These are phyloP conservation scores for Raddia guianensis DNA, from an alignment of 176 grass and related monocot species.

Conservation along the genomic window DNA sequence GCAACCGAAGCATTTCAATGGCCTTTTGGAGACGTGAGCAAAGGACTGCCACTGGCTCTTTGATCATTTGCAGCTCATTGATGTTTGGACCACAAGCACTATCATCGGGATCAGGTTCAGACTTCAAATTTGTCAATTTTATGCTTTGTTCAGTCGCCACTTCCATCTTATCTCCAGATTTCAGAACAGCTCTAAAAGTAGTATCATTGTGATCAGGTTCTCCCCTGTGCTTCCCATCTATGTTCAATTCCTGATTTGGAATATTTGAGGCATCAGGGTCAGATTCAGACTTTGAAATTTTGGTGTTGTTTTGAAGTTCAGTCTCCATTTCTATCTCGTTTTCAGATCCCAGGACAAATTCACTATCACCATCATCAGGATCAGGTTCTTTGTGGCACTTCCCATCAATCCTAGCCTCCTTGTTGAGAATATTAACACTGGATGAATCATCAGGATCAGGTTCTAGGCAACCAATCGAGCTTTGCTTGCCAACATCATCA, in stretches of 20 bases:
- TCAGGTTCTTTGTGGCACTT: slow-evolving; percentile 37
- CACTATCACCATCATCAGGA: slow-evolving; percentile 42
- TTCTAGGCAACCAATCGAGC: slow-evolving; percentile 30
- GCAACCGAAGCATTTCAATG: slow-evolving; percentile 61
- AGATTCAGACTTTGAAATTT: slow-evolving; percentile 38
- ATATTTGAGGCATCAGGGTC: slow-evolving; percentile 50
- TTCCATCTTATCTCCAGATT: slow-evolving; percentile 39
- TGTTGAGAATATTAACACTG: slow-evolving; percentile 38
- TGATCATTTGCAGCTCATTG: slow-evolving; percentile 67
- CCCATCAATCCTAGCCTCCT: slow-evolving; percentile 9
- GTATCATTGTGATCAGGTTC: slow-evolving; percentile 57
- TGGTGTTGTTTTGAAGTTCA: neutral
- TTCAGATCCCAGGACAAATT: slow-evolving; percentile 33
- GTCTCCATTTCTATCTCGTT: slow-evolving; percentile 44
- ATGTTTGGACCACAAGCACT: slow-evolving; percentile 43
- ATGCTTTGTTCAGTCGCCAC: slow-evolving; percentile 1
- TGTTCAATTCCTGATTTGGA: slow-evolving; percentile 28
- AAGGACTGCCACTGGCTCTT: slow-evolving; percentile 63
- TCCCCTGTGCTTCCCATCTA: slow-evolving; percentile 24
- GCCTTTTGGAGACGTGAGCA: slow-evolving; percentile 68
- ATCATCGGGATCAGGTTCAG: slow-evolving; percentile 59
- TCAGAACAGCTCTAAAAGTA: neutral
- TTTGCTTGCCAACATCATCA: slow-evolving; percentile 35
- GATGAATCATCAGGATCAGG: slow-evolving; percentile 56
- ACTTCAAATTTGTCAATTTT: slow-evolving; percentile 14